Percentiles rank a stretch among this genome's conserved stretches.
Evolutionary conservation across 768 basidiomycete species (phyloP).

Genomic region (Phallus indusiatus): DNA sequence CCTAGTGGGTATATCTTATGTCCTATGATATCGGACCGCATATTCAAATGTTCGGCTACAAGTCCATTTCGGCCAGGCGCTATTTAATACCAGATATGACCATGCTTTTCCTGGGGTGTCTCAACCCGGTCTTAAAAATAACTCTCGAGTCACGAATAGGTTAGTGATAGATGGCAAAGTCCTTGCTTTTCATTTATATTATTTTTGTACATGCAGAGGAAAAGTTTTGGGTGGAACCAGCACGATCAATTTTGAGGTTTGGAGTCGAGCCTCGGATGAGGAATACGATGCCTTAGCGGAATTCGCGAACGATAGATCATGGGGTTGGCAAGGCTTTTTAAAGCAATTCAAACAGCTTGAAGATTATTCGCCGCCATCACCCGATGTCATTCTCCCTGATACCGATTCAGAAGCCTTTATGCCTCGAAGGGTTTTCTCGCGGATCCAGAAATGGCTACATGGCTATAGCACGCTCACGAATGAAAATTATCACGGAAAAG

Average conservation of each 20-base stretch:
- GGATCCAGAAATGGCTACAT: not conserved
- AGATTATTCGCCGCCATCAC: not conserved
- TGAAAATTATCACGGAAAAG: constrained; percentile 5
- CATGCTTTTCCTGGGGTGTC: constrained; percentile 12
- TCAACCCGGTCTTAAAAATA: constrained; percentile 7
- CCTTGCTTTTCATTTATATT: not conserved
- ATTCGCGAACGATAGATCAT: constrained; percentile 9
- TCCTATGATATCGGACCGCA: constrained; percentile 1
- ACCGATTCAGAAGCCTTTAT: not conserved
- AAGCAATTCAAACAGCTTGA: constrained; percentile 1
- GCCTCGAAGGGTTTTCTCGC: not conserved
- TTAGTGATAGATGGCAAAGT: not conserved
- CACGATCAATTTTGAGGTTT: constrained; percentile 16
- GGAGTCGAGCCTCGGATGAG: constrained; percentile 13
- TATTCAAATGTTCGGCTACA: not conserved
- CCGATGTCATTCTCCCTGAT: not conserved
- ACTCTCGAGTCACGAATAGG: not conserved
- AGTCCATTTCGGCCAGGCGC: constrained; percentile 11
- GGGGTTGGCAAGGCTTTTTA: constrained; percentile 6
- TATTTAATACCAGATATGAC: constrained; percentile 14
- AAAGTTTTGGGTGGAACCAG: constrained; percentile 17
- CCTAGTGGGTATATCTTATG: constrained; percentile 6
- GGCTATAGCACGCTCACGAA: not conserved
- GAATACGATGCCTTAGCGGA: constrained; percentile 16
- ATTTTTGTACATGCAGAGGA: constrained; percentile 14